A percentile compares a stretch with the other conserved stretches of the same genome.
Conservation (phyloP, 2,329 filamentous ascomycete genomes). For the Fusarium continuum region DNA sequence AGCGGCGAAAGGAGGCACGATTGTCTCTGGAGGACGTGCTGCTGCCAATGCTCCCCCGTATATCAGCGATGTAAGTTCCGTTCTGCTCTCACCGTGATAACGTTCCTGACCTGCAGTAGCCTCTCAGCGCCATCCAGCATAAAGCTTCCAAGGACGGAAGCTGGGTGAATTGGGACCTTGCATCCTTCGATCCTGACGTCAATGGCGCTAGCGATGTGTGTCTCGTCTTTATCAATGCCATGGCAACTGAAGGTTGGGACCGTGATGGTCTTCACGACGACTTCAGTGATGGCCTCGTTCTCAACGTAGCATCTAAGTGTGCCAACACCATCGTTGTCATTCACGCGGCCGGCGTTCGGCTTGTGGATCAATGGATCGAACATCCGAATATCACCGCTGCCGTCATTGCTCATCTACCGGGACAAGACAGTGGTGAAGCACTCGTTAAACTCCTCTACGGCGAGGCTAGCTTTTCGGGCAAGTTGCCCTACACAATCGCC, state of each 20-base stretch:
- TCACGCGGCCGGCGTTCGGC: slow-evolving; percentile 69
- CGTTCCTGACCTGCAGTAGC: slow-evolving; percentile 14
- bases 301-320: slow-evolving; percentile 67
- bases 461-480: slow-evolving; percentile 61
- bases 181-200: slow-evolving; percentile 46
- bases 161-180: slow-evolving; percentile 60
- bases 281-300: slow-evolving; percentile 67
- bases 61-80: slow-evolving; percentile 56
- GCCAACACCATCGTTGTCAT: slow-evolving; percentile 70
- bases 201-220: slow-evolving; percentile 64
- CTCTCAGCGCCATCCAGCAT: slow-evolving; percentile 57
- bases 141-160: slow-evolving; percentile 63
- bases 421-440: slow-evolving; percentile 70
- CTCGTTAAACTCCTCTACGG: slow-evolving; percentile 68
- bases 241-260: slow-evolving; percentile 81
- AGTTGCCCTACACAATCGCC: slow-evolving; percentile 70
- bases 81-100: accelerated
- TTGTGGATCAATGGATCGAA: slow-evolving; percentile 71
- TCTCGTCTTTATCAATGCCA: slow-evolving; percentile 84
- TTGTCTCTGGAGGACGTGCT: slow-evolving; percentile 61
- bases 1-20: slow-evolving; percentile 60
- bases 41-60: slow-evolving; percentile 61
- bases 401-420: slow-evolving; percentile 70
- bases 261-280: slow-evolving; percentile 74
- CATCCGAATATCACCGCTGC: slow-evolving; percentile 72